Conservation (phyloP, 2,329 filamentous ascomycete species). For the Trichoderma asperellum region DNA sequence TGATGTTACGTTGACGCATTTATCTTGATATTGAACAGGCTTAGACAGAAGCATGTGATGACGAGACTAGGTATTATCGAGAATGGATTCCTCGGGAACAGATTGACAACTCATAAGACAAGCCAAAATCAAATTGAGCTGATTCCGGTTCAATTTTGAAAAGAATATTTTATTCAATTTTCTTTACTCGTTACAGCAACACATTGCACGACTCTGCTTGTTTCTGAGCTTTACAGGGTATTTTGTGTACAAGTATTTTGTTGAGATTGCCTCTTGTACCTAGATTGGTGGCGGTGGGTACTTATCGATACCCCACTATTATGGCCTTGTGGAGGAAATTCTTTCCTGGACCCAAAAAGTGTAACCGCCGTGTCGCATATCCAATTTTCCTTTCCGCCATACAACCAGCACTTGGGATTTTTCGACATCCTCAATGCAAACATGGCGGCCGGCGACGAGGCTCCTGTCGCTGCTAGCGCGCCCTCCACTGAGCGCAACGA, state of each 20-base stretch:
- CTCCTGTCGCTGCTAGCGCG: constrained; percentile 37
- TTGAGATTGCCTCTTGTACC: background rate
- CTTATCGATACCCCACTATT: constrained; percentile 11
- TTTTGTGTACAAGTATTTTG: background rate
- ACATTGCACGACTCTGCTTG: background rate
- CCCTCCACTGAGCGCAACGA: constrained; percentile 29
- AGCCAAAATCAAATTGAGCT: background rate
- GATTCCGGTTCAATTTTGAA: no score
- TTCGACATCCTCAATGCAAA: constrained; percentile 36
- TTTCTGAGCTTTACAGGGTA: background rate
- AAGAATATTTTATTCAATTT: no score
- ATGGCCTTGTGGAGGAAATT: constrained; percentile 21
- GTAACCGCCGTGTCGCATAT: constrained; percentile 16
- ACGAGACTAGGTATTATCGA: background rate
- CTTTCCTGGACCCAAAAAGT: constrained; percentile 17
- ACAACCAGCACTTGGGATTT: constrained; percentile 11
- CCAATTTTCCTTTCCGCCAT: background rate
- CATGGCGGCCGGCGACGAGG: constrained; percentile 41
- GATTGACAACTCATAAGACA: background rate
- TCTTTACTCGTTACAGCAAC: background rate
- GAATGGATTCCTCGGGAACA: background rate
- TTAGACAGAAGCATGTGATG: background rate
- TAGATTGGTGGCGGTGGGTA: background rate
- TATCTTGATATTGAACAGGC: background rate
- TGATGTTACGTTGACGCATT: background rate